Percentiles rank a stretch among this genome's conserved stretches.
These are phyloP conservation scores for Trichoderma hamatum DNA, from an alignment of 2,329 filamentous ascomycete genomes.

Conservation along the genomic window DNA sequence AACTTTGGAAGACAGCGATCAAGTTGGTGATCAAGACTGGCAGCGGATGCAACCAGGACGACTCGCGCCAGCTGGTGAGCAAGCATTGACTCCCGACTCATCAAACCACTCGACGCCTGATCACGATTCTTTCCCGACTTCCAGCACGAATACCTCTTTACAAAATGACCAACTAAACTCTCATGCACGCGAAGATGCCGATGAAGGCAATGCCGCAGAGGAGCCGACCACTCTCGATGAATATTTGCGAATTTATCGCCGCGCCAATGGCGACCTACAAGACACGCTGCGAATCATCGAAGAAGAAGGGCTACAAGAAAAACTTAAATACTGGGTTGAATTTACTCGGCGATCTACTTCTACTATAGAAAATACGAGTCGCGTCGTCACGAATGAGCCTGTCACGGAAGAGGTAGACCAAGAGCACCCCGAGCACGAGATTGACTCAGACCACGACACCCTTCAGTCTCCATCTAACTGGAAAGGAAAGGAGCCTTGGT, in stretches of 20 bases:
- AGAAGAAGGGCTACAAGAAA: constrained; percentile 61
- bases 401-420: neutral
- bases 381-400: neutral
- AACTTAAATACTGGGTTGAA: constrained; percentile 62
- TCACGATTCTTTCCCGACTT: neutral
- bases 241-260: constrained; percentile 59
- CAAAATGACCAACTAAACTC: constrained; percentile 1
- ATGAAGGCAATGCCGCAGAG: constrained; percentile 5
- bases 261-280: constrained; percentile 61
- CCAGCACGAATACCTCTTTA: constrained; percentile 3
- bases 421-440: neutral
- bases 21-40: constrained; percentile 22
- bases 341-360: constrained; percentile 48
- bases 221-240: constrained; percentile 37
- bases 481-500: constrained; percentile 37
- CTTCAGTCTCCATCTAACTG: neutral
- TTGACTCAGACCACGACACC: constrained; percentile 1
- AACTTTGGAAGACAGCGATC: constrained; percentile 37
- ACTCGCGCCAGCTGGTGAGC: neutral
- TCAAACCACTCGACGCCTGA: neutral
- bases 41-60: neutral
- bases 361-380: constrained; percentile 34
- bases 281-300: constrained; percentile 64
- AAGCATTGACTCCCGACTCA: constrained; percentile 3
- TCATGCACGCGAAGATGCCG: neutral